Percentiles rank a stretch among this genome's conserved stretches.
phyloP scores from a whole-genome alignment of 2,329 filamentous ascomycete species.

The Monosporascus ibericus region DNA sequence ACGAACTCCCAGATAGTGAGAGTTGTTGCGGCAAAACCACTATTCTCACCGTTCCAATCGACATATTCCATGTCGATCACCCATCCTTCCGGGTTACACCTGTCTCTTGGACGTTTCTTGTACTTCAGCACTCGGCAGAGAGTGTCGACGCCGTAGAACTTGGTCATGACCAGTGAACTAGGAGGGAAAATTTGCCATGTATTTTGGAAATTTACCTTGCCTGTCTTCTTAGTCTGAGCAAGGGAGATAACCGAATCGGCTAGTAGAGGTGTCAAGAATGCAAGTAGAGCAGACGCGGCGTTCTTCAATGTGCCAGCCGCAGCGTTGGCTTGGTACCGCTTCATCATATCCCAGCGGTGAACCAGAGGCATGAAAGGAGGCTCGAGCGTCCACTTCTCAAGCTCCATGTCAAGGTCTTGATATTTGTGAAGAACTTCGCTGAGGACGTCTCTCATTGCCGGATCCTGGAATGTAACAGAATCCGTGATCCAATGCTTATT shows the following conservation, averaged over 20 bases:
- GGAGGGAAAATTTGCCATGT: conserved; percentile 32
- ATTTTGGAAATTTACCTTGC: conserved; percentile 23
- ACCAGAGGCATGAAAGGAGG: conserved; percentile 28
- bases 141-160: conserved; percentile 28
- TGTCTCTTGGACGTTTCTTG: conserved; percentile 3
- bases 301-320: conserved; percentile 3
- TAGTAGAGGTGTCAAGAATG: conserved; percentile 26
- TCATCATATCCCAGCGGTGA: conserved; percentile 28
- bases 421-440: conserved; percentile 24
- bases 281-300: conserved; percentile 16
- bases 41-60: conserved; percentile 29
- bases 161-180: conserved; percentile 24
- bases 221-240: conserved; percentile 19
- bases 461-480: conserved; percentile 26
- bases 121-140: conserved; percentile 29
- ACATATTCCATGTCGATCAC: conserved; percentile 26
- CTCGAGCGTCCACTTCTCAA: conserved; percentile 27
- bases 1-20: conserved; percentile 20
- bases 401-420: conserved; percentile 27
- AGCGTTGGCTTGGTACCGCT: conserved; percentile 6
- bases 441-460: conserved; percentile 24
- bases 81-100: conserved; percentile 14
- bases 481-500: conserved; percentile 26
- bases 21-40: conserved; percentile 20
- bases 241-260: conserved; percentile 19